phyloP scores from a whole-genome alignment of 2,329 filamentous ascomycete species.

The Pseudofabraea citricarpa region DNA sequence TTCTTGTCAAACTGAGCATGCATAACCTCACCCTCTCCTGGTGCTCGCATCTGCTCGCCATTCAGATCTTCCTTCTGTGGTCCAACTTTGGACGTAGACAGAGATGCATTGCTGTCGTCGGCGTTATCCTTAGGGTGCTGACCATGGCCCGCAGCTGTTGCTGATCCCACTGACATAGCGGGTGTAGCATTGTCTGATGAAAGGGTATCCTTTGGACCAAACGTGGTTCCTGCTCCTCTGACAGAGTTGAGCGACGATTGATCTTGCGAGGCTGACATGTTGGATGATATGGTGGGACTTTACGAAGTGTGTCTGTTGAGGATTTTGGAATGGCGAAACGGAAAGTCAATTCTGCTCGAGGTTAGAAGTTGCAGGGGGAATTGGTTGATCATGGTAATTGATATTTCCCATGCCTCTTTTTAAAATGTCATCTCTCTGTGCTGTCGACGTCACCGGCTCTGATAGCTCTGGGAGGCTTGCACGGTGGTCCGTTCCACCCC shows the following conservation, averaged over 20 bases:
- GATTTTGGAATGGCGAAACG: neutral
- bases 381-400: neutral
- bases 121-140: constrained; percentile 24
- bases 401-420: neutral
- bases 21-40: constrained; percentile 26
- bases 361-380: neutral
- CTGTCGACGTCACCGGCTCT: constrained; percentile 1
- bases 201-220: constrained; percentile 17
- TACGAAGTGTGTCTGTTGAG: neutral
- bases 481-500: neutral
- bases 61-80: constrained; percentile 26
- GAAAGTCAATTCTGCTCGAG: neutral
- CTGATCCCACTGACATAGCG: constrained; percentile 20
- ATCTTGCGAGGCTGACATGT: constrained; percentile 25
- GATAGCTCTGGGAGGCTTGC: neutral
- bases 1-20: constrained; percentile 26
- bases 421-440: neutral
- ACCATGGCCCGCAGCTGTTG: constrained; percentile 25
- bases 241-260: constrained; percentile 22
- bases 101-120: constrained; percentile 21
- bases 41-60: constrained; percentile 25
- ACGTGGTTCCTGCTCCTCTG: constrained; percentile 20
- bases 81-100: constrained; percentile 20
- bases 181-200: constrained; percentile 19
- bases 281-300: neutral